phyloP scores from a whole-genome alignment of 352 stramenopile species.

The Elongisporangium anandrum region DNA sequence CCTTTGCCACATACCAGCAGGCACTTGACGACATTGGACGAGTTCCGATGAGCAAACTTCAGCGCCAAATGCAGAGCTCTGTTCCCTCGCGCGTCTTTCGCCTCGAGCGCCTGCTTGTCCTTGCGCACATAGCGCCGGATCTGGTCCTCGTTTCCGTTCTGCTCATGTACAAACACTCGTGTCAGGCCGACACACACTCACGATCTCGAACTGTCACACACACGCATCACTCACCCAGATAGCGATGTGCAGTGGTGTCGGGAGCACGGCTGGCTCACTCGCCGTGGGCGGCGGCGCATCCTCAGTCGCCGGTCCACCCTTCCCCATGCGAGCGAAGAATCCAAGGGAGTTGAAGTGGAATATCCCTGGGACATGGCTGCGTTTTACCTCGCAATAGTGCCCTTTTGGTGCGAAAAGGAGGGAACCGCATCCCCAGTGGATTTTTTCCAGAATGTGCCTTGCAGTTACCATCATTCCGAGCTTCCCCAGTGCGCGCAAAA shows the following conservation, averaged over 20 bases:
- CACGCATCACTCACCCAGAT: conserved; percentile 36
- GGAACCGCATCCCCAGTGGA: conserved; percentile 9
- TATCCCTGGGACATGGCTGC: not conserved
- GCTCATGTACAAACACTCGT: conserved; percentile 1
- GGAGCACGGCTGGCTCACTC: not conserved
- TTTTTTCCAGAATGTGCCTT: conserved; percentile 18
- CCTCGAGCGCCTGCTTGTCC: conserved; percentile 34
- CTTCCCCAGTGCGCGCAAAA: conserved; percentile 5
- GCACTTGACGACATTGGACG: conserved; percentile 40
- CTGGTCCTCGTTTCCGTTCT: conserved; percentile 62
- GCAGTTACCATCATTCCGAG: conserved; percentile 22
- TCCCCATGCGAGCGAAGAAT: too few species aligned
- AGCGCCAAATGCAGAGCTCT: conserved; percentile 59
- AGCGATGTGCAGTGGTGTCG: conserved; percentile 49
- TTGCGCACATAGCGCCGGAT: conserved; percentile 28
- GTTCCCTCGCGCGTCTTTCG: conserved; percentile 48
- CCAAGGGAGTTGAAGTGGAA: not conserved
- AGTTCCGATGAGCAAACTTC: conserved; percentile 64
- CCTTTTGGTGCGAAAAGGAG: not conserved
- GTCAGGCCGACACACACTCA: not conserved
- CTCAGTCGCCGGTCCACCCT: not conserved
- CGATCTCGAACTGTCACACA: not conserved
- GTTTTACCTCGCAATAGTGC: not conserved
- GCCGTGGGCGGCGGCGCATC: not conserved
- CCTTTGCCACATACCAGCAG: conserved; percentile 34